Conservation (phyloP, 2,329 filamentous ascomycete species). For the Curvularia sp. region DNA sequence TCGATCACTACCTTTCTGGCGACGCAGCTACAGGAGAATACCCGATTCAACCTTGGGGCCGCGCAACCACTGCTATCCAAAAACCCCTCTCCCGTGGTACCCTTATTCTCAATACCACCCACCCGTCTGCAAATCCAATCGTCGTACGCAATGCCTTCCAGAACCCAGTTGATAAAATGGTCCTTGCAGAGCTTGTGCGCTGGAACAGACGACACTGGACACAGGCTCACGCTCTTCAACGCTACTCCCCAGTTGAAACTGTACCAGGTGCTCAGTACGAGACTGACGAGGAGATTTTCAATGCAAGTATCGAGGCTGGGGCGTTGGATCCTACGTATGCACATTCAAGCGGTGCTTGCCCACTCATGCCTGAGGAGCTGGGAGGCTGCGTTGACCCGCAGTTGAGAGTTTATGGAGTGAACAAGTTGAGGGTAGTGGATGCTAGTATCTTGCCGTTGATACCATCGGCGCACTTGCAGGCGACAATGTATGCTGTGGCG, state of each 20-base stretch:
- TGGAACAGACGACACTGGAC: slow-evolving; percentile 45
- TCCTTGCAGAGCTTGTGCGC: slow-evolving; percentile 42
- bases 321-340: too few species aligned
- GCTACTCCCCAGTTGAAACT: slow-evolving; percentile 38
- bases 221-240: slow-evolving; percentile 34
- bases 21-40: slow-evolving; percentile 36
- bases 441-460: too few species aligned
- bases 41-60: slow-evolving; percentile 22
- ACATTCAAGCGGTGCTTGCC: too few species aligned
- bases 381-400: too few species aligned
- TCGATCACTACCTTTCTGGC: slow-evolving; percentile 1
- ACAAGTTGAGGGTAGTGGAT: too few species aligned
- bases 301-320: slow-evolving; percentile 4
- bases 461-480: too few species aligned
- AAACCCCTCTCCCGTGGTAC: slow-evolving; percentile 38
- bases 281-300: slow-evolving; percentile 25
- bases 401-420: too few species aligned
- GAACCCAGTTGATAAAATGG: slow-evolving; percentile 46
- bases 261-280: slow-evolving; percentile 28
- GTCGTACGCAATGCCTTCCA: slow-evolving; percentile 42
- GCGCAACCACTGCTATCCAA: slow-evolving; percentile 13
- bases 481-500: too few species aligned
- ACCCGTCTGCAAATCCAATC: slow-evolving; percentile 35
- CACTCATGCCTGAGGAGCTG: too few species aligned
- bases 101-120: slow-evolving; percentile 42